Base-by-base conservation (phyloP, 2,329 filamentous ascomycete species). In the Zymoseptoria crescenta region DNA sequence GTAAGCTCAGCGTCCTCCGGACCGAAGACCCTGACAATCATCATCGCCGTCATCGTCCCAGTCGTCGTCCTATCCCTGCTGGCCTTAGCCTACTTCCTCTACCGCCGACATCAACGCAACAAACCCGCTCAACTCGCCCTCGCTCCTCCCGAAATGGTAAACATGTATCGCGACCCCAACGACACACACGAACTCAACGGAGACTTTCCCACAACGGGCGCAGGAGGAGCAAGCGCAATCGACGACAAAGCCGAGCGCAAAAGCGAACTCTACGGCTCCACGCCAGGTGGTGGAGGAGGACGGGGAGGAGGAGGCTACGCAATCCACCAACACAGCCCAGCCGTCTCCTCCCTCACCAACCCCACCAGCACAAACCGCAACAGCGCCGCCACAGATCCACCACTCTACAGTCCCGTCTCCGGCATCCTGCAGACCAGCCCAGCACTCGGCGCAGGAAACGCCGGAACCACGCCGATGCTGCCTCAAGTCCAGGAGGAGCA, bases 101-200 rank as follows among this genome's bases (percentile, higher is more conserved):
- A 52, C 53, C 56, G 55, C 30, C 54, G 57, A 49, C 57, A 56
- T 27, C 49, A 58, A 27, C 56, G 50, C 2, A 50, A 54, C 29
- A 28, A 28, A n/a, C 51, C 55, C 9, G 52, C 52, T 20, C 41
- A 57, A 3, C 59, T 56, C n/a, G 58, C 61, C 6, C 55, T 57
- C 5, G 60, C 61, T 41, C 53, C 54, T 8, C 28, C 54, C 48
- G 54, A 58, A 28, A 56, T 61, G 55, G 49, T 56, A 10, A 55
- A 56, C 55, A 63, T 63, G 61, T 63, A 63, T 54, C 28, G 52
- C 3, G 55, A 60, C 27, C 51, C 51, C n/a, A 24, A 63, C 20
- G 21, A 56, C 21, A 59, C 61, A 1, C 56, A 52, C 49, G 61
- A 63, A 29, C 54, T 60, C 29, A 59, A 60, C 56, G 49, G 51